Evolutionary conservation across 176 grass and related monocot species (phyloP), one percentile per base, ranked within the genome.

Genomic region (Urochloa ruziziensis): DNA sequence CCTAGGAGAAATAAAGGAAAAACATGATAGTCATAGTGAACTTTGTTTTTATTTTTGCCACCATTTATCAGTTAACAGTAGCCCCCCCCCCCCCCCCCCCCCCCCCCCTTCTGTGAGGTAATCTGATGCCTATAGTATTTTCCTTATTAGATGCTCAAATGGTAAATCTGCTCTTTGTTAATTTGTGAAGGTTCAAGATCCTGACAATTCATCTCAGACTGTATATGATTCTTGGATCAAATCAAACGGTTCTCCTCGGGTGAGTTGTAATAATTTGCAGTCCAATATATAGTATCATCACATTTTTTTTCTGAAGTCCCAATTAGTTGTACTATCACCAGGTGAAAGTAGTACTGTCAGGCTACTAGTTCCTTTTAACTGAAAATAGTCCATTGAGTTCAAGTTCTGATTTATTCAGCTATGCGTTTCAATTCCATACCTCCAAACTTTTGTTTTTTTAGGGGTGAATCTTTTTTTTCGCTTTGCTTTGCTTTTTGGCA

Each of bases 181-280:
- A 84, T 35, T 70, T n/a, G 29, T 89, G 74, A 84, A 98, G 91
- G 93, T 98, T 83, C 80, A 88, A 98, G 93, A 98, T 62, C 96
- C 96, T 67, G 89, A 98, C 30, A 98, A 95, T 83, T 86, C 89
- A 57, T 90, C 93, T 90, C 91, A 87, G 77, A 90, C 87, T 46
- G 74, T 95, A 39, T 88, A 93, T 52, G 89, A 98, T 59, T 73
- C 87, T 21, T 98, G 96, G 91, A 65, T 88, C 12, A 78, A 90
- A 60, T 85, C 82, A 13, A 63, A 51, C 42, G 75, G 67, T 75
- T 83, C 91, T 80, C 70, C 53, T 18, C 51, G 4, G 58, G 93
- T 93, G 73, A 95, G 93, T 91, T 78, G 53, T 77, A 40, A 44
- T 14, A 78, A 75, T 4, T 60, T 80, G 39, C 21, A 63, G n/a